Evolutionary conservation across 176 grass and related monocot species (phyloP).

Genomic region (Bonia amplexicaulis): DNA sequence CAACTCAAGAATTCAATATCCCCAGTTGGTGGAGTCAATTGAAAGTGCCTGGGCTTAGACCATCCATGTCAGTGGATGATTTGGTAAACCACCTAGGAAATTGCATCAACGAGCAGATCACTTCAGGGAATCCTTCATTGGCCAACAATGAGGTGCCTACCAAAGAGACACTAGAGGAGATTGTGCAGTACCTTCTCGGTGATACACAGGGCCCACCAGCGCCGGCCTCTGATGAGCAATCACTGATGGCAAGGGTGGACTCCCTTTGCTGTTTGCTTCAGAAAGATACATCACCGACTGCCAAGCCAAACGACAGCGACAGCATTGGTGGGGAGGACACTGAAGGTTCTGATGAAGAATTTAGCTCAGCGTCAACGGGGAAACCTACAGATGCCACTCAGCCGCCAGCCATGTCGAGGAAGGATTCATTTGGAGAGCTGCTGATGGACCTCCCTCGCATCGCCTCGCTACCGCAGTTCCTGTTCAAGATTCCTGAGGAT

Average conservation of each 20-base stretch:
- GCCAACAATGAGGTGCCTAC: constrained; percentile 47
- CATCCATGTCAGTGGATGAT: constrained; percentile 89
- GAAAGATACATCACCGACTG: constrained; percentile 35
- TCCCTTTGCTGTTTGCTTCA: constrained; percentile 88
- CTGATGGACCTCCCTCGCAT: constrained; percentile 79
- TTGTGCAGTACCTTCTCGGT: constrained; percentile 79
- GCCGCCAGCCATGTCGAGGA: constrained; percentile 50
- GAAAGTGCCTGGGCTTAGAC: constrained; percentile 67
- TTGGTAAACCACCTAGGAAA: constrained; percentile 83
- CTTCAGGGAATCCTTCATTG: constrained; percentile 54
- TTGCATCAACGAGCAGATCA: constrained; percentile 79
- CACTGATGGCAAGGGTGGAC: constrained; percentile 71
- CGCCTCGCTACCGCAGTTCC: constrained; percentile 69
- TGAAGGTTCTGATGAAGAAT: constrained; percentile 61
- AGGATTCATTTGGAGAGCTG: constrained; percentile 80
- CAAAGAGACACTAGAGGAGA: constrained; percentile 74
- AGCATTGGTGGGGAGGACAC: constrained; percentile 34
- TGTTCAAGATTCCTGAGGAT: constrained; percentile 81
- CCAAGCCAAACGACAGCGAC: constrained; percentile 32
- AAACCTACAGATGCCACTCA: constrained; percentile 19
- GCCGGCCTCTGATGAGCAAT: constrained; percentile 64
- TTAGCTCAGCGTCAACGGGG: constrained; percentile 31
- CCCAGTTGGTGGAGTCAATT: constrained; percentile 73
- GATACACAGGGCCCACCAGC: constrained; percentile 51
- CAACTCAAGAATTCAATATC: constrained; percentile 47